Base-by-base conservation (phyloP, 345 rosid genomes). In the Pistacia vera region DNA sequence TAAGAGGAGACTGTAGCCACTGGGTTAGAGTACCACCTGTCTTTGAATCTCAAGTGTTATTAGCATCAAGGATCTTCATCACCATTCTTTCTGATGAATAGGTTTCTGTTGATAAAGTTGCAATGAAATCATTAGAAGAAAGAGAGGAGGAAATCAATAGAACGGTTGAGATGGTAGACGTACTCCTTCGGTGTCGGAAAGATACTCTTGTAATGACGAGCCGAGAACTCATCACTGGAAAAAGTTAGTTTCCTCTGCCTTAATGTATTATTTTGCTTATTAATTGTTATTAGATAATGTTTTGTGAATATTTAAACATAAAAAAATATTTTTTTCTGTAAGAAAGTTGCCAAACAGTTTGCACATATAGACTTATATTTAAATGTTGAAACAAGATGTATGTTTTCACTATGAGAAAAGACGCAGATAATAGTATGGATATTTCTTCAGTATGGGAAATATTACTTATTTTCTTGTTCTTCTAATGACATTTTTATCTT, bases 161-260 rank as follows among this genome's bases (percentile, higher is more conserved):
- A 85, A 84, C 91, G 14, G 93, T 85, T 56, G 94, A 93, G 85
- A 86, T 91, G 90, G 98, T 86, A 18, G 88, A 91, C 67, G 77
- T 86, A 81, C 90, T 82, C 78, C 91, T 95, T 74, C 79, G 79
- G 22, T 84, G 90, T 73, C 80, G 63, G 74, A 95, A 84, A 70
- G 97, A 93, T 72, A 92, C 99, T 62, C 86, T 95, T 38, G 83
- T 95, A 76, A 89, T 95, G 97, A 93, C 97, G 74, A 93, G 99
- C 75, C 93, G 99, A 73, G 85, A 87, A 79, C 99, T 95, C 76
- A 83, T 95, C 85, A 89, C 88, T 5, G 98, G 99, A 63, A 93
- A 90, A 88, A 80, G 99, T 95, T 67, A 35, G 90, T 82, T 62
- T 63, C 41, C 49, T 65, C 46, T 74, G 56, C 73, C 65, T 70